Percentiles rank a stretch among this genome's conserved stretches.
phyloP scores from a whole-genome alignment of 768 basidiomycete species.

The Agrocybe chaxingu region DNA sequence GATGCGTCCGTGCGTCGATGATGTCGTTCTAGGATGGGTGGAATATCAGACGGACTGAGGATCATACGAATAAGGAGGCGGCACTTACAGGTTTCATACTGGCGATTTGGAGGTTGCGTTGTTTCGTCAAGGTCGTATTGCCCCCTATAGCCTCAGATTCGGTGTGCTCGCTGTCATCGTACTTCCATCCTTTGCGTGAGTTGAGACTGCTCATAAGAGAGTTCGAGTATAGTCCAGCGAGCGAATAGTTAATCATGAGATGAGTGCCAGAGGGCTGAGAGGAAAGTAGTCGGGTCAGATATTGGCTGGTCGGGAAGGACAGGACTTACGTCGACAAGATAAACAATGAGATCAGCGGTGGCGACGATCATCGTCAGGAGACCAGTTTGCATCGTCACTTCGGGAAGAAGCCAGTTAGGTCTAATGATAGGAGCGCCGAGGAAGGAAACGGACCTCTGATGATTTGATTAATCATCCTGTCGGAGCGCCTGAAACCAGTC shows the following conservation, averaged over 20 bases:
- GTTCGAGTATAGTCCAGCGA: conserved; percentile 2
- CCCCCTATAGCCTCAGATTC: too few relatives aligned
- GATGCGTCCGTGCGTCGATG: too few relatives aligned
- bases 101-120: too few relatives aligned
- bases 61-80: too few relatives aligned
- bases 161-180: too few relatives aligned
- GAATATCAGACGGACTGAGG: too few relatives aligned
- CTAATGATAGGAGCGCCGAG: too few relatives aligned
- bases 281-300: too few relatives aligned
- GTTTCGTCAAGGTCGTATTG: too few relatives aligned
- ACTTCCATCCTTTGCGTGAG: not conserved
- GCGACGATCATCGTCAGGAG: conserved; percentile 20
- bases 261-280: not conserved
- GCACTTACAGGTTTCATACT: too few relatives aligned
- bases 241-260: not conserved
- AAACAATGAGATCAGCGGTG: conserved; percentile 15
- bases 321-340: conserved; percentile 16
- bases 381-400: conserved; percentile 22
- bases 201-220: conserved; percentile 5
- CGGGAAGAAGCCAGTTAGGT: not conserved
- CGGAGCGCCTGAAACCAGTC: conserved; percentile 19
- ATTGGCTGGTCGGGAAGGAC: too few relatives aligned
- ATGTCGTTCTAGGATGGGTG: too few relatives aligned
- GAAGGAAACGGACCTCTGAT: conserved; percentile 14
- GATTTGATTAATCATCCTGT: conserved; percentile 20